Evolutionary conservation across 768 basidiomycete species (phyloP).

Genomic region (Pleurotus cornucopiae): DNA sequence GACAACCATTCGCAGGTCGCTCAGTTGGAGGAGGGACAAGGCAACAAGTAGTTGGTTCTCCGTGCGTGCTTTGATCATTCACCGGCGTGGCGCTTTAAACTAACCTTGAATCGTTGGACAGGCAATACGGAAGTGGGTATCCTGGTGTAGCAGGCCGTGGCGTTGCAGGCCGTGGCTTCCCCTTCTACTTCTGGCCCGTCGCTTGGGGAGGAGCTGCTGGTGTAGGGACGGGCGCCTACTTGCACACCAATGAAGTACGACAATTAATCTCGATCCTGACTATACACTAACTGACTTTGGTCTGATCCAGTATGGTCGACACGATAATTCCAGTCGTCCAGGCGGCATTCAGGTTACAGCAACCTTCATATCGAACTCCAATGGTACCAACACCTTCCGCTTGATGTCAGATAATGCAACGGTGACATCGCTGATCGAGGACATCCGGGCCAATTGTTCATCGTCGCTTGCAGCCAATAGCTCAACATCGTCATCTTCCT

Average conservation of each 20-base stretch:
- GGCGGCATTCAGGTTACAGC: constrained; percentile 45
- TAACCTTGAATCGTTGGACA: constrained; percentile 16
- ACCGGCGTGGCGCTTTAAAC: not conserved
- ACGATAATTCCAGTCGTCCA: constrained; percentile 41
- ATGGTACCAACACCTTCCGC: constrained; percentile 36
- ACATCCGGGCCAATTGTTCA: constrained; percentile 41
- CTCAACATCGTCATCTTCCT: constrained; percentile 23
- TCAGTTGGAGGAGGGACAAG: constrained; percentile 42
- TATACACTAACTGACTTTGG: not conserved
- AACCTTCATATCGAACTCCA: constrained; percentile 36
- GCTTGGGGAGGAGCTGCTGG: constrained; percentile 34
- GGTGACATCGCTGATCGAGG: constrained; percentile 34
- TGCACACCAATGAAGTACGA: constrained; percentile 34
- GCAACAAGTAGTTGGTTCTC: constrained; percentile 31
- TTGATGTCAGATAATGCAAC: constrained; percentile 47
- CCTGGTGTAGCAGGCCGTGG: constrained; percentile 37
- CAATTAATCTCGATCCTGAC: not conserved
- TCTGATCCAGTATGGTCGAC: constrained; percentile 35
- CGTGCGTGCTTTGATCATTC: constrained; percentile 21
- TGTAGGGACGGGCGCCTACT: constrained; percentile 17
- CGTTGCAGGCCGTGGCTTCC: constrained; percentile 41
- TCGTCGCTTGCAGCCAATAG: constrained; percentile 27
- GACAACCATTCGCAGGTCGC: constrained; percentile 36
- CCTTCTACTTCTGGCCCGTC: constrained; percentile 53
- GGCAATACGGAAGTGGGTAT: constrained; percentile 55